Base-by-base conservation (phyloP, 768 basidiomycete genomes). In the Coprinopsis strossmayeri region DNA sequence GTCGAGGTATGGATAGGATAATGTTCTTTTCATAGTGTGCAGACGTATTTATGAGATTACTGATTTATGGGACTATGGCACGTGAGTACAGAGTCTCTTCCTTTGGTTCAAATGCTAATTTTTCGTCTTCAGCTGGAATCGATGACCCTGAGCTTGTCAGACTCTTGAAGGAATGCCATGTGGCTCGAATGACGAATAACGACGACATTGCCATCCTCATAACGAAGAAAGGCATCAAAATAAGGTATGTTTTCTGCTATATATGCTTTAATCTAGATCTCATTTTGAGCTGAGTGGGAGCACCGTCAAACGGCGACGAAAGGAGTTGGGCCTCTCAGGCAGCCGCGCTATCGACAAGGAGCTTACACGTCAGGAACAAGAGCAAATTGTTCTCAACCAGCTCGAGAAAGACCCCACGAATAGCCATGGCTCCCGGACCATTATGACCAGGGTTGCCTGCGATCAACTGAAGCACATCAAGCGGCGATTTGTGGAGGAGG, bases 241-340 rank as follows among this genome's bases (percentile, higher is more conserved):
- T 46, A 18, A 7, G 12, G 45, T 46, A 34, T 12, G 45, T 34
- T 7, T 34, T 18, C 17, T n/a, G 9, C 23, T 42, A 20, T 18
- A 9, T 21, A 18, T 17, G 4, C 40, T 42, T 17, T 9, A 7
- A 7, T 9, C 10, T 25, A 5, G 4, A 20, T 42, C 24, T 23
- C 18, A 11, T 24, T 3, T 34, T 34, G 5, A 23, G 9, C 21
- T n/a, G 17, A 46, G 45, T 5, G 21, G 10, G 18, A 38, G 34
- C n/a, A 46, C 45, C 3, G 27, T 46, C 30, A 46, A 46, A 26
- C 24, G n/a, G 24, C 30, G 45, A 10, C 45, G 45, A 20, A 35
- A 34, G 3, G 45, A 34, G 17, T 34, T 46, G 4, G 23, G 18
- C 20, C 21, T 46, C 3, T 24, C 13, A 23, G 45, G 32, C 12